Conservation (phyloP, 2,329 filamentous ascomycete species). For the Seiridium cupressi region DNA sequence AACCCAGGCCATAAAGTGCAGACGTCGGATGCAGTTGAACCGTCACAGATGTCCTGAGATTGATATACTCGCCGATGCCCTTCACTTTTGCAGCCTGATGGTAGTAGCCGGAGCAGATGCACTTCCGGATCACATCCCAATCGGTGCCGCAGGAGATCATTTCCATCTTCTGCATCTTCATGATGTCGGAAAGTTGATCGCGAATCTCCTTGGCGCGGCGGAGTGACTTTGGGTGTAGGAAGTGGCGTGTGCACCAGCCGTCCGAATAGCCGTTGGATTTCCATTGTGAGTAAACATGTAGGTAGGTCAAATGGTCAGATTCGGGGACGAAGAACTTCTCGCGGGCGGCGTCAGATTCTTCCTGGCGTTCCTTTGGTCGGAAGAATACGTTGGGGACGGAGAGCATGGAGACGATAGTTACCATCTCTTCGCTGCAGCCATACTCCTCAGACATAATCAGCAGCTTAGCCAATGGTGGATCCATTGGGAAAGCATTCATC, state of each 20-base stretch:
- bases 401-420: slow-evolving; percentile 97
- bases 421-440: slow-evolving; percentile 93
- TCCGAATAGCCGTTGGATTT: slow-evolving; percentile 86
- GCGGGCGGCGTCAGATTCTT: slow-evolving; percentile 90
- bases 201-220: slow-evolving; percentile 90
- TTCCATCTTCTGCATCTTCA: slow-evolving; percentile 88
- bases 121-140: slow-evolving; percentile 93
- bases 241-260: slow-evolving; percentile 89
- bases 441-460: slow-evolving; percentile 90
- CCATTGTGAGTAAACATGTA: slow-evolving; percentile 97
- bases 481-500: slow-evolving; percentile 99
- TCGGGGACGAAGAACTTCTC: slow-evolving; percentile 99
- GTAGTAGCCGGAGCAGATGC: slow-evolving; percentile 97
- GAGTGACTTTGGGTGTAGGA: slow-evolving; percentile 91
- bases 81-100: slow-evolving; percentile 96
- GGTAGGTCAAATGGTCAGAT: slow-evolving; percentile 91
- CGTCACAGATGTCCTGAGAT: slow-evolving; percentile 88
- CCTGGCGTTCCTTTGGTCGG: slow-evolving; percentile 91
- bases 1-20: slow-evolving; percentile 87
- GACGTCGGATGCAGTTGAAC: slow-evolving; percentile 94
- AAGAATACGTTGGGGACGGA: slow-evolving; percentile 97
- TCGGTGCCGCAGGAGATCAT: slow-evolving; percentile 90
- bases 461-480: slow-evolving; percentile 90
- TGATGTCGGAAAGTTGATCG: slow-evolving; percentile 90
- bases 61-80: slow-evolving; percentile 96